Base-by-base conservation (phyloP, 176 grass and related monocot genomes). In the Alloteropsis semialata region DNA sequence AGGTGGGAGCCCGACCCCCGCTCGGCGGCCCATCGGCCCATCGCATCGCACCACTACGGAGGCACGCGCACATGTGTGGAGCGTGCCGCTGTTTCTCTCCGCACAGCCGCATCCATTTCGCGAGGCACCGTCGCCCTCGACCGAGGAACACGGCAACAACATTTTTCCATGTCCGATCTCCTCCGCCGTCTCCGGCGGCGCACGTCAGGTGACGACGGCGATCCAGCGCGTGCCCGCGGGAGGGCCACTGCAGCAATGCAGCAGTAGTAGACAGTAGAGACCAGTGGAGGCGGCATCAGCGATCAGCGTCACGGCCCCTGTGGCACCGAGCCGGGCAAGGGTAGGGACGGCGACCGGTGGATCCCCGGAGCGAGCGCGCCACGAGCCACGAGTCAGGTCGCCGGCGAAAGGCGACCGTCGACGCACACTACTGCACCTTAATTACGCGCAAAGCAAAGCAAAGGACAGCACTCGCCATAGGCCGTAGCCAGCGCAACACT, bases 381-480 rank as follows among this genome's bases (percentile, higher is more conserved):
- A n/a, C n/a, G n/a, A 22, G 19, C 51, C 51, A 55, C 56, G 56
- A 78, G 57, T 25, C 81, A 56, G 15, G 74, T 77, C 73, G 12
- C 8, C 37, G 27, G 10, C 33, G 42, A 83, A 65, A 84, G 36
- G 70, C 41, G 8, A 1, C 19, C 32, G 34, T 33, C 45, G 37
- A 13, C 8, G 22, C 37, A 63, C 41, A 65, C 70, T 10, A 49
- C 41, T 25, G 66, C 75, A 49, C n/a, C n/a, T n/a, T n/a, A n/a
- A n/a, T n/a, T 74, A 69, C 75, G 77, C 75, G 72, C 58, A 58
- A 56, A 74, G 75, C 55, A 77, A 38, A 57, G 43, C 45, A 56
- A 32, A 70, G 72, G 36, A 88, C n/a, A 15, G 55, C 71, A 82
- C 62, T 67, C 11, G 19, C 16, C 54, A 24, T 56, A 56, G 54